A percentile compares a stretch with the other conserved stretches of the same genome.
phyloP scores from a whole-genome alignment of 306 rosid genomes.

The Abrus pulchellus region DNA sequence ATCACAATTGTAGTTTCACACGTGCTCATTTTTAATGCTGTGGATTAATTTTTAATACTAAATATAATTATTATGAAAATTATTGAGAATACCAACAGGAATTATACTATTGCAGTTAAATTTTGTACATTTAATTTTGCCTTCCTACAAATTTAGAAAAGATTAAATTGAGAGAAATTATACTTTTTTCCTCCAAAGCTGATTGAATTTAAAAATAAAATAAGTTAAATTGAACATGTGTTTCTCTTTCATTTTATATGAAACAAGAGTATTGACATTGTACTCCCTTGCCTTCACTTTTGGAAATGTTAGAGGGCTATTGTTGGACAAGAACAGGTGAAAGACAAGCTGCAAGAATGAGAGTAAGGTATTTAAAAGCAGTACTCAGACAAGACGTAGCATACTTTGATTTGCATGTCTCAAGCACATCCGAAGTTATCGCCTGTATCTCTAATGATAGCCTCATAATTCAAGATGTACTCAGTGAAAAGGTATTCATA shows the following conservation, averaged over 20 bases:
- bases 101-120: no score
- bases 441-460: slow-evolving; percentile 37
- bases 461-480: slow-evolving; percentile 70
- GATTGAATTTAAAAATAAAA: neutral
- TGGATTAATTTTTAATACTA: no score
- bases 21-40: no score
- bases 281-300: neutral
- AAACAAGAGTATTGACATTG: neutral
- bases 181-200: no score
- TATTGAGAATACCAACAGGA: no score
- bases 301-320: neutral
- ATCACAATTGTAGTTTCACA: no score
- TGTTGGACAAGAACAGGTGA: neutral
- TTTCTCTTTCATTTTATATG: neutral
- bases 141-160: neutral
- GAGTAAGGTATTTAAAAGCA: neutral
- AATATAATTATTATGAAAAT: no score
- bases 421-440: neutral
- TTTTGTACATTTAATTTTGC: neutral
- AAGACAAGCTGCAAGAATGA: slow-evolving; percentile 5
- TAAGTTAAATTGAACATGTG: neutral
- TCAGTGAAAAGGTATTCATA: slow-evolving; percentile 73
- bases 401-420: slow-evolving; percentile 1
- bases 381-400: neutral
- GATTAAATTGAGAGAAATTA: neutral